These are phyloP conservation scores for Cenococcum geophilum DNA, from an alignment of 495 filamentous ascomycete species.

Conservation along the genomic window DNA sequence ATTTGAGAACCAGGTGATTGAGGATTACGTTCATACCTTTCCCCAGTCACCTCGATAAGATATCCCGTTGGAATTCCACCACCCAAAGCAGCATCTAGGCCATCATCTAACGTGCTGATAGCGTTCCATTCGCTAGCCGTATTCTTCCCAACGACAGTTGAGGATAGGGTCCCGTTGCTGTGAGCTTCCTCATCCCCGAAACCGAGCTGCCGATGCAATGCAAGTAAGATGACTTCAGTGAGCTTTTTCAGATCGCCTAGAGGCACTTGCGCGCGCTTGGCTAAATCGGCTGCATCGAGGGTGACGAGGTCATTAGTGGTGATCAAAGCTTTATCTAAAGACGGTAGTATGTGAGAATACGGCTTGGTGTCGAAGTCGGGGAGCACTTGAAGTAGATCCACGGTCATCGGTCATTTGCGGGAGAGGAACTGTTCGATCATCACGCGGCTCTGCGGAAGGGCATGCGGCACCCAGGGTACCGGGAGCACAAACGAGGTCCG, in stretches of 20 bases:
- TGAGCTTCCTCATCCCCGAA: slow-evolving; percentile 34
- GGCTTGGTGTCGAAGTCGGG: slow-evolving; percentile 66
- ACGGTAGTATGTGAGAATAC: slow-evolving; percentile 68
- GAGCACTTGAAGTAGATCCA: slow-evolving; percentile 74
- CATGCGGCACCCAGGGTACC: slow-evolving; percentile 7
- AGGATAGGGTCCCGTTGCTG: slow-evolving; percentile 15
- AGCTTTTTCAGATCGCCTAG: slow-evolving; percentile 71
- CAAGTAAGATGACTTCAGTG: slow-evolving; percentile 53
- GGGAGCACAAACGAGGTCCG: neutral
- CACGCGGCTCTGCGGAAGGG: slow-evolving; percentile 30
- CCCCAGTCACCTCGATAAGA: slow-evolving; percentile 86
- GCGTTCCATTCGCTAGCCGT: slow-evolving; percentile 45
- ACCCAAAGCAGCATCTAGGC: slow-evolving; percentile 65
- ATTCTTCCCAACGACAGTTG: slow-evolving; percentile 12
- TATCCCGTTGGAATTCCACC: slow-evolving; percentile 82
- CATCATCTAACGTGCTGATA: slow-evolving; percentile 75
- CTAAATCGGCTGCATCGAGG: slow-evolving; percentile 74
- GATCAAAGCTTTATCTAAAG: slow-evolving; percentile 66
- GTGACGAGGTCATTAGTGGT: slow-evolving; percentile 81
- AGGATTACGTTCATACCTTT: slow-evolving; percentile 51
- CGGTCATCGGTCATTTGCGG: slow-evolving; percentile 54
- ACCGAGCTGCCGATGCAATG: slow-evolving; percentile 61
- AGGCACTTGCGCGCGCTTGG: slow-evolving; percentile 77
- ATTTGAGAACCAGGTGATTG: neutral
- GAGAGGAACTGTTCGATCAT: slow-evolving; percentile 11